Conservation (phyloP, 192 early-diverging fungal genomes). For the Backusella tarrabulga region DNA sequence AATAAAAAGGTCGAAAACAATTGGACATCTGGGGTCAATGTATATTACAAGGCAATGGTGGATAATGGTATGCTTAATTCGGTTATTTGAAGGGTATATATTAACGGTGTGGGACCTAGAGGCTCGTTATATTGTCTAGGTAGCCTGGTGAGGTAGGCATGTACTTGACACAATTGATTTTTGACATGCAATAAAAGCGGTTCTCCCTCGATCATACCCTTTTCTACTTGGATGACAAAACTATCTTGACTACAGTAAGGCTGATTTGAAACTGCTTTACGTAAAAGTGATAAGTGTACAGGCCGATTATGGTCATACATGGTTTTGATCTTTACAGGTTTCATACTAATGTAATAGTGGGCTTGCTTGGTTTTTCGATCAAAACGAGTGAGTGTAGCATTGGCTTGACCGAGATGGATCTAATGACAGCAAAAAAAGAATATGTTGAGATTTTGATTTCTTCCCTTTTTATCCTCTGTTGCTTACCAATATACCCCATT, state of each 20-base stretch:
- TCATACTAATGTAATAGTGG: conserved; percentile 23
- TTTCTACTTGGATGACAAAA: conserved; percentile 24
- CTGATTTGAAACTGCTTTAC: neutral
- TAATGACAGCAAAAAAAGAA: neutral
- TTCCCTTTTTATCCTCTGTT: neutral
- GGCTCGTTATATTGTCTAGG: neutral
- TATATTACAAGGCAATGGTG: conserved; percentile 21
- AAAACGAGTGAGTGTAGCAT: conserved; percentile 20
- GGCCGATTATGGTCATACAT: conserved; percentile 32
- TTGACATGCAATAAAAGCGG: conserved; percentile 13
- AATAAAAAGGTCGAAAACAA: neutral
- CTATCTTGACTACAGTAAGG: conserved; percentile 8
- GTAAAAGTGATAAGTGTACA: conserved; percentile 25
- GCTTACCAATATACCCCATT: conserved; percentile 11
- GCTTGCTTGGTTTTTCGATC: conserved; percentile 24
- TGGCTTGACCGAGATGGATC: conserved; percentile 31
- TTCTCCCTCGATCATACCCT: conserved; percentile 22
- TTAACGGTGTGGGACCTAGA: conserved; percentile 13
- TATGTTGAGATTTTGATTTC: neutral
- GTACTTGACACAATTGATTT: conserved; percentile 19
- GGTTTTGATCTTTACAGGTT: conserved; percentile 25
- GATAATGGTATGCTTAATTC: conserved; percentile 26
- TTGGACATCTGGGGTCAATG: neutral
- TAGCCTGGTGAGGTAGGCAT: conserved; percentile 23
- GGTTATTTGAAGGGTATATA: conserved; percentile 31